phyloP scores from a whole-genome alignment of 805 yeast species.

The Metschnikowia cubensis region DNA sequence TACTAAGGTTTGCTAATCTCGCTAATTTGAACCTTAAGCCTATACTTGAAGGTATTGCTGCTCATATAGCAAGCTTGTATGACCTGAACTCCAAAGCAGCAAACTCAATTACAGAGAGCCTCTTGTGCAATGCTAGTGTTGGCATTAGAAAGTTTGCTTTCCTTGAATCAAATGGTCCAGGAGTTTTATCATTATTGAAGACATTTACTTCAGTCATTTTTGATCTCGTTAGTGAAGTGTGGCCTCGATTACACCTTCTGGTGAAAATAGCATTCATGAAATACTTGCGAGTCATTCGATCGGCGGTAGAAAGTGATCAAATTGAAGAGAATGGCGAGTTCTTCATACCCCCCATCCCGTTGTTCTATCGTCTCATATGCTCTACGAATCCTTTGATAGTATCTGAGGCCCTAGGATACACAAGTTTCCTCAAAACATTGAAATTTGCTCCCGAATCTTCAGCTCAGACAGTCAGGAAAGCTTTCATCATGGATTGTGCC shows the following conservation, averaged over 20 bases:
- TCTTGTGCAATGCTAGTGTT: slow-evolving; percentile 2
- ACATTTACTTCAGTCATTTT: neutral
- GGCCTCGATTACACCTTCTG: slow-evolving; percentile 4
- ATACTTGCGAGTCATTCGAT: slow-evolving; percentile 10
- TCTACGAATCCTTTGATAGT: slow-evolving; percentile 42
- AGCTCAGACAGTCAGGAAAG: slow-evolving; percentile 38
- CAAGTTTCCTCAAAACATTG: slow-evolving; percentile 37
- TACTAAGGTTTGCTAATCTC: neutral
- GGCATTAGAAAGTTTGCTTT: neutral
- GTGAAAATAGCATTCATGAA: slow-evolving; percentile 23
- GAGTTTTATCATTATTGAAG: neutral
- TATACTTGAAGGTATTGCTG: neutral
- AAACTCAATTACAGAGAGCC: neutral
- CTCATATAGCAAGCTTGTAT: neutral
- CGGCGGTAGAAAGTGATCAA: neutral
- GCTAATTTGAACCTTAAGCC: neutral
- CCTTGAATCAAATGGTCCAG: neutral
- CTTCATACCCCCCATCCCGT: neutral
- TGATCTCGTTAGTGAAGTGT: neutral
- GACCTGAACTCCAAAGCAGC: neutral
- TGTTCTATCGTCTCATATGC: slow-evolving; percentile 26
- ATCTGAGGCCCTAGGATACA: slow-evolving; percentile 45
- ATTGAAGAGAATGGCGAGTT: neutral
- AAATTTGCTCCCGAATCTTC: slow-evolving; percentile 21
- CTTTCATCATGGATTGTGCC: slow-evolving; percentile 52